A percentile compares a stretch with the other conserved stretches of the same genome.
Conservation (phyloP, 257 asterid genomes). For the Solanum rostratum region DNA sequence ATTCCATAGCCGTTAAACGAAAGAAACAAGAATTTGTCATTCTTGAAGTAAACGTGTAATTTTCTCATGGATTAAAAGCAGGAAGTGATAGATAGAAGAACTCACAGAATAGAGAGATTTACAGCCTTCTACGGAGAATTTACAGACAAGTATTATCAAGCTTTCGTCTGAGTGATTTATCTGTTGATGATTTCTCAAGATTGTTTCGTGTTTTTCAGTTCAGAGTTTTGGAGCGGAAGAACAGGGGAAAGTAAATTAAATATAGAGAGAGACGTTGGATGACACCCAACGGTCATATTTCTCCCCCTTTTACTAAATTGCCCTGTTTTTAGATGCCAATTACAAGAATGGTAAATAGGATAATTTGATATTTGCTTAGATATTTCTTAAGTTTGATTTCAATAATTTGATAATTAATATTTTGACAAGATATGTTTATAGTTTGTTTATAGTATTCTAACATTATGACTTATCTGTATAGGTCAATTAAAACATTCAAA, state of each 20-base stretch:
- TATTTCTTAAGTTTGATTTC: not conserved
- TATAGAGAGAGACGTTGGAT: not conserved
- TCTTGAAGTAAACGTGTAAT: not conserved
- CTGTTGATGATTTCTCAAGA: not conserved
- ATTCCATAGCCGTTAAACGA: not conserved
- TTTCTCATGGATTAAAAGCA: not conserved
- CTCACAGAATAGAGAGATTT: not conserved
- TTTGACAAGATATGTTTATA: no score
- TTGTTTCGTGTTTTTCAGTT: not conserved
- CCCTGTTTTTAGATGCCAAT: not conserved
- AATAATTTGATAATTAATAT: not conserved
- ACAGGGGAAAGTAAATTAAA: not conserved
- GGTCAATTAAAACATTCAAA: not conserved
- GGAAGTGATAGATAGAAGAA: not conserved
- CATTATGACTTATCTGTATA: not conserved
- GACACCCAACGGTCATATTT: slow-evolving; percentile 17
- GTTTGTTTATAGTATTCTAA: not conserved
- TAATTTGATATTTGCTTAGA: not conserved
- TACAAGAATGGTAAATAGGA: not conserved
- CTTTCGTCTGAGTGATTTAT: not conserved
- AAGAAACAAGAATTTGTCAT: not conserved
- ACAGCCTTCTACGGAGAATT: not conserved
- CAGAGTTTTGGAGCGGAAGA: not conserved
- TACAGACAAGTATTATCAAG: not conserved
- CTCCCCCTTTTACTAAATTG: not conserved